Evolutionary conservation across 768 basidiomycete species (phyloP).

Genomic region (Collybiopsis confluens): DNA sequence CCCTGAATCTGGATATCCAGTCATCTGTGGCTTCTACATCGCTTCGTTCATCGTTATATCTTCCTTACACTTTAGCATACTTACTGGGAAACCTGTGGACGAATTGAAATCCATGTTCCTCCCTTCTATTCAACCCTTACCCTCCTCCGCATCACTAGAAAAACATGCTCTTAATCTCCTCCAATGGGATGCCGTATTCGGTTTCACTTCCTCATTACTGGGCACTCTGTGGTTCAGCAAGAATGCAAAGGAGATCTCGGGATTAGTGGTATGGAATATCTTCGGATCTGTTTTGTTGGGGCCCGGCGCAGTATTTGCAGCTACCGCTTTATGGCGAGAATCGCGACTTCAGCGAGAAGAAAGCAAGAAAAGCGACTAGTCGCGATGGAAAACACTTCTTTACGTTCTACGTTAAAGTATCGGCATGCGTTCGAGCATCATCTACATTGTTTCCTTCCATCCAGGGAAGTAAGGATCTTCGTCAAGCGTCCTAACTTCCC

Average conservation of each 20-base stretch:
- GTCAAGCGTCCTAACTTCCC: slow-evolving; percentile 45
- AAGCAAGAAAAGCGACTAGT: neutral
- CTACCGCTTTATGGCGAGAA: slow-evolving; percentile 48
- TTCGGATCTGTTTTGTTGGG: slow-evolving; percentile 40
- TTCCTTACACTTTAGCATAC: slow-evolving; percentile 35
- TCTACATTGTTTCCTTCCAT: slow-evolving; percentile 24
- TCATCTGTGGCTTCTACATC: slow-evolving; percentile 35
- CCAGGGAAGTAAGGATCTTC: slow-evolving; percentile 51
- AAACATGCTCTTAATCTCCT: slow-evolving; percentile 36
- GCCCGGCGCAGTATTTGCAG: slow-evolving; percentile 48
- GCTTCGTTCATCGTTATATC: slow-evolving; percentile 36
- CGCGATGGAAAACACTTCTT: too few species aligned
- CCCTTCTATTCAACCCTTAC: slow-evolving; percentile 29
- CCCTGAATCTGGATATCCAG: slow-evolving; percentile 31
- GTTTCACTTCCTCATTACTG: slow-evolving; percentile 33
- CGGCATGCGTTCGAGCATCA: neutral
- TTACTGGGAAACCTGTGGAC: slow-evolving; percentile 32
- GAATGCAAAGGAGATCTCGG: slow-evolving; percentile 23
- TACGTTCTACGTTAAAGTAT: too few species aligned
- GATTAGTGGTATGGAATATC: slow-evolving; percentile 38
- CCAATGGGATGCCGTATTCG: slow-evolving; percentile 48
- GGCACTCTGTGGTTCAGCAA: slow-evolving; percentile 47
- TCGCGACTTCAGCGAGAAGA: slow-evolving; percentile 18
- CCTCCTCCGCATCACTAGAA: slow-evolving; percentile 18
- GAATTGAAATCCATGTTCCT: slow-evolving; percentile 29